phyloP scores from a whole-genome alignment of 2,329 filamentous ascomycete genomes.

The Chrysoporthe deuterocubensis region DNA sequence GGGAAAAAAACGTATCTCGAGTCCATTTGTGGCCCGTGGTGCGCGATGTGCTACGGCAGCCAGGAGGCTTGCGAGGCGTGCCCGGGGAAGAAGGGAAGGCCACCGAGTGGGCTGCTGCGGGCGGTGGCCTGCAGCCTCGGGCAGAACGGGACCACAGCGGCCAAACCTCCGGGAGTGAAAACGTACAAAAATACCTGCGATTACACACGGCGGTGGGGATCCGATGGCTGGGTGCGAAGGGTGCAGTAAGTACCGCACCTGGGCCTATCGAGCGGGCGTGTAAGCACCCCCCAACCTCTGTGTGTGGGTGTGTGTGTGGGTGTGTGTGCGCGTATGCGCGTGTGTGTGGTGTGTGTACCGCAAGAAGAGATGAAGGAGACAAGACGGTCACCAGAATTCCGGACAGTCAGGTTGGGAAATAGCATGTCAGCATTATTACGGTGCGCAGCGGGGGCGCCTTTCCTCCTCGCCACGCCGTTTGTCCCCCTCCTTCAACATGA shows the following conservation, averaged over 20 bases:
- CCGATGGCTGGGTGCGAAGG: background rate
- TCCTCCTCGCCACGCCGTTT: background rate
- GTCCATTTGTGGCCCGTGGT: background rate
- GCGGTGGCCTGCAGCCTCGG: background rate
- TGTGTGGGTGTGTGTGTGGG: too few species aligned
- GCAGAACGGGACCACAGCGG: background rate
- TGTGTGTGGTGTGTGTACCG: background rate
- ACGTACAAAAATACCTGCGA: slow-evolving; percentile 1
- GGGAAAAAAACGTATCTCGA: background rate
- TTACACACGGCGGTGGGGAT: background rate
- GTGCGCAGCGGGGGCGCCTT: background rate
- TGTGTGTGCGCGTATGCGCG: too few species aligned
- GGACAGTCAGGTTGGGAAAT: background rate
- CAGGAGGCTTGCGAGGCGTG: background rate
- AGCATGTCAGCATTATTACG: background rate
- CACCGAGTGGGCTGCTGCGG: slow-evolving; percentile 1
- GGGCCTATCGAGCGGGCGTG: too few species aligned
- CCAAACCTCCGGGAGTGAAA: background rate
- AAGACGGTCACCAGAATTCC: background rate
- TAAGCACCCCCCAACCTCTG: background rate
- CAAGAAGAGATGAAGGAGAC: background rate
- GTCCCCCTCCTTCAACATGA: background rate
- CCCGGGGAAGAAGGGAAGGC: background rate
- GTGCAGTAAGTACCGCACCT: background rate
- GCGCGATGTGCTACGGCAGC: background rate